Conservation (phyloP, 306 rosid genomes). For the Spatholobus suberectus region DNA sequence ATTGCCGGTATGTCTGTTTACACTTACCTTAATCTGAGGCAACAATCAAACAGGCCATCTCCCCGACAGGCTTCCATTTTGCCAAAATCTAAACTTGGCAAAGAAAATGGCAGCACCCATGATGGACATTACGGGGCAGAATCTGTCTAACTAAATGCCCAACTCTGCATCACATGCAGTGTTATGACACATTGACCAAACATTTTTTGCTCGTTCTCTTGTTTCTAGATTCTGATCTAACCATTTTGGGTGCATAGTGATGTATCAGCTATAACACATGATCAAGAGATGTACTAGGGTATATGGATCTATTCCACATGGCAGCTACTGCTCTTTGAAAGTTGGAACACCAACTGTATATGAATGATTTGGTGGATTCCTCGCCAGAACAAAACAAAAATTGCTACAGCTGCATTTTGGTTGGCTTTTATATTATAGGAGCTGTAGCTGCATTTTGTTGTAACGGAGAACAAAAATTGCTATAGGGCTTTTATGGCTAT, state of each 20-base stretch:
- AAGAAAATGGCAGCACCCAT: constrained; percentile 69
- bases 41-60: constrained; percentile 57
- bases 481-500: neutral
- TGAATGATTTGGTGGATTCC: constrained; percentile 45
- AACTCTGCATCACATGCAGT: constrained; percentile 18
- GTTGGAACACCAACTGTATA: constrained; percentile 51
- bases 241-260: constrained; percentile 39
- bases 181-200: constrained; percentile 43
- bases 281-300: neutral
- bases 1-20: constrained; percentile 84
- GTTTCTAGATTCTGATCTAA: constrained; percentile 44
- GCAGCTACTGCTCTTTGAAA: constrained; percentile 16
- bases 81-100: constrained; percentile 77
- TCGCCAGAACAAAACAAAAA: neutral
- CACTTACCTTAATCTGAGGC: constrained; percentile 81
- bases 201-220: constrained; percentile 19
- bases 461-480: neutral
- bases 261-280: constrained; percentile 28
- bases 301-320: constrained; percentile 10
- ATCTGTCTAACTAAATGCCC: constrained; percentile 62
- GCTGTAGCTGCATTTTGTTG: no score
- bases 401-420: no score
- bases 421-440: no score
- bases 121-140: constrained; percentile 71
- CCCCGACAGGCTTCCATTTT: constrained; percentile 67